phyloP scores from a whole-genome alignment of 1,284 basidiomycete species.

The Cerrena zonata region DNA sequence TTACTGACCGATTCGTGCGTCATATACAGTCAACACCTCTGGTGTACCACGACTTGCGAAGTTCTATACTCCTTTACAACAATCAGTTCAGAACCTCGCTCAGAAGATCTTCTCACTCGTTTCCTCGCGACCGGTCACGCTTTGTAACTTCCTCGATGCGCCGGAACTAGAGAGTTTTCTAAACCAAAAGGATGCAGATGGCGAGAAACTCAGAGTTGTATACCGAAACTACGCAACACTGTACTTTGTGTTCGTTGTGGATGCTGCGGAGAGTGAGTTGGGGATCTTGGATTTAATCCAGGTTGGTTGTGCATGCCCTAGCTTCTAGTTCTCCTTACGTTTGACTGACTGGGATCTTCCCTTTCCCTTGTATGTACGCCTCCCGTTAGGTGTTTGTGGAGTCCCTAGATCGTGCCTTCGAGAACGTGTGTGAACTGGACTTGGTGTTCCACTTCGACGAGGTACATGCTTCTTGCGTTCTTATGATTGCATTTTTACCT shows the following conservation, averaged over 20 bases:
- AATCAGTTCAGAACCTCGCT: slow-evolving; percentile 67
- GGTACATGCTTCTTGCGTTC: slow-evolving; percentile 41
- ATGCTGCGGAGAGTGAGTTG: slow-evolving; percentile 90
- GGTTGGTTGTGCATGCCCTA: slow-evolving; percentile 41
- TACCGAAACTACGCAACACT: slow-evolving; percentile 90
- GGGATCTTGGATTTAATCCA: slow-evolving; percentile 96
- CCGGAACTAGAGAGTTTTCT: slow-evolving; percentile 80
- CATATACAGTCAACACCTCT: slow-evolving; percentile 69
- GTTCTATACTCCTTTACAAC: slow-evolving; percentile 87
- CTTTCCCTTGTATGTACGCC: neutral
- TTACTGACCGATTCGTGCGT: slow-evolving; percentile 8
- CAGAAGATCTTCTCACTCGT: slow-evolving; percentile 83
- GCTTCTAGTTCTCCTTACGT: neutral
- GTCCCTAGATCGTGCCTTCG: slow-evolving; percentile 89
- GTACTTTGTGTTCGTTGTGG: slow-evolving; percentile 96
- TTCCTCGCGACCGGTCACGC: slow-evolving; percentile 64
- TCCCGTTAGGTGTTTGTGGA: slow-evolving; percentile 98
- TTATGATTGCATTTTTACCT: slow-evolving; percentile 33
- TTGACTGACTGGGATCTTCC: neutral
- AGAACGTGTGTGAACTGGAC: slow-evolving; percentile 98
- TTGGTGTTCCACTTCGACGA: slow-evolving; percentile 98
- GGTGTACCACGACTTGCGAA: slow-evolving; percentile 91
- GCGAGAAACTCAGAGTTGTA: slow-evolving; percentile 68
- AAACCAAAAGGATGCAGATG: slow-evolving; percentile 48
- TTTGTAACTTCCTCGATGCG: slow-evolving; percentile 92